A percentile compares a stretch with the other conserved stretches of the same genome.
These are phyloP conservation scores for Flaveria ramosissima DNA, from an alignment of 129 eudicot genomes.

Conservation along the genomic window DNA sequence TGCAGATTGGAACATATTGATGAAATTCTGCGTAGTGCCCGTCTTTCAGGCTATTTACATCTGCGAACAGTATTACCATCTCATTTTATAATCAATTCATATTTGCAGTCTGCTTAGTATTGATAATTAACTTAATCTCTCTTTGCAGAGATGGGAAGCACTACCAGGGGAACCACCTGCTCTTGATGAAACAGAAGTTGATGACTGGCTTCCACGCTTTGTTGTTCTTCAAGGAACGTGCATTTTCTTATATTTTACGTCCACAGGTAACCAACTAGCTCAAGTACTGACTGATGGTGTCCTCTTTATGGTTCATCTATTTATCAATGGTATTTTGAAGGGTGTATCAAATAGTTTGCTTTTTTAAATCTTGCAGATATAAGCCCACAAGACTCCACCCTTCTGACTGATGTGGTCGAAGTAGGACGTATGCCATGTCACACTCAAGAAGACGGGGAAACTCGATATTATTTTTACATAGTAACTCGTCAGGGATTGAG, in stretches of 20 bases:
- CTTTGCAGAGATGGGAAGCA: constrained; percentile 84
- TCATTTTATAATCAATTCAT: not conserved
- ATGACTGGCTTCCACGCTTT: constrained; percentile 94
- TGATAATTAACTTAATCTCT: not conserved
- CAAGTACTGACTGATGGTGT: not conserved
- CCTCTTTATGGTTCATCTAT: not conserved
- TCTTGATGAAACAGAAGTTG: constrained; percentile 82
- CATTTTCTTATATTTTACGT: constrained; percentile 60
- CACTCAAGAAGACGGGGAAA: constrained; percentile 65
- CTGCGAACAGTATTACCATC: constrained; percentile 54
- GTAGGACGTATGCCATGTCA: constrained; percentile 71
- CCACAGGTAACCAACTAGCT: constrained; percentile 57
- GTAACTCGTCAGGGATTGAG: constrained; percentile 77
- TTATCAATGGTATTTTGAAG: not conserved
- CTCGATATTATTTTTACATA: constrained; percentile 64
- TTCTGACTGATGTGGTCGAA: constrained; percentile 74
- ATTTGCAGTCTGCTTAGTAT: not conserved
- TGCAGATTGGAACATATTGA: constrained; percentile 83
- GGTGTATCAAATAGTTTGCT: not conserved
- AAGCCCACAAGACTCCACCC: constrained; percentile 88
- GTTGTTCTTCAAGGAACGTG: constrained; percentile 82
- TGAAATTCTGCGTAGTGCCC: constrained; percentile 72
- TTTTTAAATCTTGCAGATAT: constrained; percentile 52
- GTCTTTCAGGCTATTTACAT: constrained; percentile 74
- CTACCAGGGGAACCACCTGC: constrained; percentile 95